Percentiles rank a stretch among this genome's conserved stretches.
Evolutionary conservation across 164 flowering plant genomes (phyloP).

Genomic region (Chimonanthus praecox): DNA sequence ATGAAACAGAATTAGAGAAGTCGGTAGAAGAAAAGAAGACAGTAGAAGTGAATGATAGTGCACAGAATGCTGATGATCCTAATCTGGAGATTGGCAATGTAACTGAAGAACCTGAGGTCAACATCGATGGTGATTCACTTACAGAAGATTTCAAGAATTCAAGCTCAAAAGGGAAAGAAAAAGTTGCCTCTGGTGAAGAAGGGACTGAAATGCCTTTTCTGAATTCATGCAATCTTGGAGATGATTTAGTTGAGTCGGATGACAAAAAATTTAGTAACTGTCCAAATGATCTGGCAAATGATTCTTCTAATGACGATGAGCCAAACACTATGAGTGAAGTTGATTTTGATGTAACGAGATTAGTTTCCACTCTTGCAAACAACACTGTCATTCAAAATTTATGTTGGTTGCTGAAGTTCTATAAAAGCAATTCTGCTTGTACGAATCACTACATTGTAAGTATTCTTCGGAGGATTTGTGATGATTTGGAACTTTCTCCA

Average conservation of each 20-base stretch:
- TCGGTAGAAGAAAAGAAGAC: slow-evolving; percentile 14
- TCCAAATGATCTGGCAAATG: slow-evolving; percentile 25
- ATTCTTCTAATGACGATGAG: slow-evolving; percentile 68
- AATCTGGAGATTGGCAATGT: slow-evolving; percentile 19
- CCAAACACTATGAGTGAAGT: slow-evolving; percentile 48
- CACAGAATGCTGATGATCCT: slow-evolving; percentile 9
- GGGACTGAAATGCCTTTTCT: slow-evolving; percentile 19
- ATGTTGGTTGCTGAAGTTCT: slow-evolving; percentile 93
- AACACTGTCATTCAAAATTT: slow-evolving; percentile 55
- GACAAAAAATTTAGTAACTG: slow-evolving; percentile 15
- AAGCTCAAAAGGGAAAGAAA: too few relatives aligned
- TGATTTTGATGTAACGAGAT: slow-evolving; percentile 65
- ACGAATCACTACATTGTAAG: slow-evolving; percentile 70
- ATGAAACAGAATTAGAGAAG: slow-evolving; percentile 9
- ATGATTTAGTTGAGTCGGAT: slow-evolving; percentile 17
- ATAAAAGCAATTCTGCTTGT: slow-evolving; percentile 58
- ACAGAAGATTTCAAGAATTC: slow-evolving; percentile 5
- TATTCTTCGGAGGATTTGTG: slow-evolving; percentile 62
- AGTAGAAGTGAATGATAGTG: slow-evolving; percentile 16
- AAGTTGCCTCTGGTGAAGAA: slow-evolving; percentile 18
- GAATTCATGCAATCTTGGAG: slow-evolving; percentile 14
- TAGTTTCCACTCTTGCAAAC: slow-evolving; percentile 66
- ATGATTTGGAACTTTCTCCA: slow-evolving; percentile 85
- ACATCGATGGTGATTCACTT: background rate
- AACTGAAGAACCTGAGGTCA: slow-evolving; percentile 21